Conservation (phyloP, 148 eudicot species). For the Chenopodium quinoa region DNA sequence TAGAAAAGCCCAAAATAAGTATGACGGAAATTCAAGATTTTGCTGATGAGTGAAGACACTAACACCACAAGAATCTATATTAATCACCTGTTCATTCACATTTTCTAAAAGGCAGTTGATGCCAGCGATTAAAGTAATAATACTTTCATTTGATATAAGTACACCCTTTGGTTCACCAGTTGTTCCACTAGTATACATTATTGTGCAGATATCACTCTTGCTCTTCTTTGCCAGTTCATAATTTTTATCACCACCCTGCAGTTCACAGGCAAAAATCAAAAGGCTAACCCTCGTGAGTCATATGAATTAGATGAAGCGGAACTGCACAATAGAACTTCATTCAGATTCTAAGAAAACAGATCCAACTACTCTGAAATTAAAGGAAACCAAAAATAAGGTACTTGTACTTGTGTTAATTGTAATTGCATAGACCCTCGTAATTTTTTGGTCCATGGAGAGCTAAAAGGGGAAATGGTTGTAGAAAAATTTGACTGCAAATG, state of each 20-base stretch:
- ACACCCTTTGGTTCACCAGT: slow-evolving; percentile 99
- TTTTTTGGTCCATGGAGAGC: no score
- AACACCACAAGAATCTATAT: background rate
- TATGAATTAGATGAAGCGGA: background rate
- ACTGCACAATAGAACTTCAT: background rate
- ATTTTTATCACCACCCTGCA: slow-evolving; percentile 67
- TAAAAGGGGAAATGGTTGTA: no score
- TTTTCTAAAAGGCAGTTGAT: slow-evolving; percentile 63
- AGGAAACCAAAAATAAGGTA: no score
- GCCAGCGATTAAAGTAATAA: slow-evolving; percentile 84
- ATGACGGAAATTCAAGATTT: slow-evolving; percentile 1
- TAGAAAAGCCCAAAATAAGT: background rate
- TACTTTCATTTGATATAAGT: slow-evolving; percentile 80
- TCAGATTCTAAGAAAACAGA: background rate
- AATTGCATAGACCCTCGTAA: no score
- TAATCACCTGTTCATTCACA: slow-evolving; percentile 69
- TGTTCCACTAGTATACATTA: slow-evolving; percentile 99
- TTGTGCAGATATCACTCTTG: slow-evolving; percentile 87
- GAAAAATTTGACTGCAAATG: no score
- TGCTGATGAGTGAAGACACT: background rate
- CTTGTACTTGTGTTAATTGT: no score
- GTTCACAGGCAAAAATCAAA: background rate
- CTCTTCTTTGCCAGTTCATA: slow-evolving; percentile 69
- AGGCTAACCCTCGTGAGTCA: background rate
- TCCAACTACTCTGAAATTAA: background rate